Conservation (phyloP, 1,284 basidiomycete species). For the Ganoderma leucocontextum region DNA sequence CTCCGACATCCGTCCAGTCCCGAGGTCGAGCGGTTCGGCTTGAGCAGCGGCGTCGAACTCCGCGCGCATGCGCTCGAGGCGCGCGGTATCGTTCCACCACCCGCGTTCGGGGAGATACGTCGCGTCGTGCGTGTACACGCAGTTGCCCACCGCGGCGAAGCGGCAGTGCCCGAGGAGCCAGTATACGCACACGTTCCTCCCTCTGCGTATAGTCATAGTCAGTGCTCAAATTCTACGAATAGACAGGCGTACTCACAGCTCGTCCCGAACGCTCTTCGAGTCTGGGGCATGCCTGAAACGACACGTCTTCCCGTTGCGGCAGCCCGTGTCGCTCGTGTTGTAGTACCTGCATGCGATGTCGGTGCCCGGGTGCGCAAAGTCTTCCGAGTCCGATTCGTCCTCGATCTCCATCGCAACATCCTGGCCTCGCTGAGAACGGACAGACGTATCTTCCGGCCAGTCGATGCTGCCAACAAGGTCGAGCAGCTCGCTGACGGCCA, state of each 20-base stretch:
- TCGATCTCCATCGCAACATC: slow-evolving; percentile 44
- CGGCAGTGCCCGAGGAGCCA: slow-evolving; percentile 42
- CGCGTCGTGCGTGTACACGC: slow-evolving; percentile 48
- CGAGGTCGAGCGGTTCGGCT: slow-evolving; percentile 1
- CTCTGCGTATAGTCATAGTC: slow-evolving; percentile 32
- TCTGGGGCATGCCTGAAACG: slow-evolving; percentile 60
- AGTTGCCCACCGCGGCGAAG: slow-evolving; percentile 38
- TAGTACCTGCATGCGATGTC: slow-evolving; percentile 59
- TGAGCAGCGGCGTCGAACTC: slow-evolving; percentile 7
- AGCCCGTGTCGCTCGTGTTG: slow-evolving; percentile 52
- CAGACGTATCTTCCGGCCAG: slow-evolving; percentile 3
- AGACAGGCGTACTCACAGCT: slow-evolving; percentile 51
- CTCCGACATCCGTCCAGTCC: background rate
- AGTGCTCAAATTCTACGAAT: background rate
- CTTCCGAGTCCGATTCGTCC: slow-evolving; percentile 52
- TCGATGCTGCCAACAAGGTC: background rate
- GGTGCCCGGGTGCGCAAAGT: slow-evolving; percentile 57
- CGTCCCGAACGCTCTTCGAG: slow-evolving; percentile 57
- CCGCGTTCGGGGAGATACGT: slow-evolving; percentile 39
- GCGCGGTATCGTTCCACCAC: slow-evolving; percentile 11
- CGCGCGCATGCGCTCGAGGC: slow-evolving; percentile 14
- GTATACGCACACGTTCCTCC: slow-evolving; percentile 50
- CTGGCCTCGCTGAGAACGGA: slow-evolving; percentile 28
- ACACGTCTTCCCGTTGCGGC: slow-evolving; percentile 50
- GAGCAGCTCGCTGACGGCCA: slow-evolving; percentile 2